These are phyloP conservation scores for Naegleria fowleri DNA, from an alignment of 208 protist species.

Conservation along the genomic window DNA sequence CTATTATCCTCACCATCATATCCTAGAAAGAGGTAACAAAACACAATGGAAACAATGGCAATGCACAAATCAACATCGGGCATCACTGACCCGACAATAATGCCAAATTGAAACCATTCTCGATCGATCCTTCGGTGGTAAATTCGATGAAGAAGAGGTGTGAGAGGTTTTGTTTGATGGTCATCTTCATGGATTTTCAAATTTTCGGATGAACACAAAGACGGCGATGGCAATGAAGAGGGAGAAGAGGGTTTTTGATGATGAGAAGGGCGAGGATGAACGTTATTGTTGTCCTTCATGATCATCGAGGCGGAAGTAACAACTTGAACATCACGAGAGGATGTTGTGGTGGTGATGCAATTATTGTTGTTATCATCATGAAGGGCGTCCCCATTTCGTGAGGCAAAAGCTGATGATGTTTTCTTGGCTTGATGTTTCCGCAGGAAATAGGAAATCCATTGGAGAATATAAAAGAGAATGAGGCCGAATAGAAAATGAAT, in stretches of 20 bases:
- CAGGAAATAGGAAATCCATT: not conserved
- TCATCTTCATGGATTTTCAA: too few relatives aligned
- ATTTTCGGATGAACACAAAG: too few relatives aligned
- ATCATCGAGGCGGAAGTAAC: too few relatives aligned
- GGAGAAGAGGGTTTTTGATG: too few relatives aligned
- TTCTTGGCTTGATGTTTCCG: not conserved
- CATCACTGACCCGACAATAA: not conserved
- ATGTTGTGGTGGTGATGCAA: not conserved
- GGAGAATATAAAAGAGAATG: not conserved
- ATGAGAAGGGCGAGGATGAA: too few relatives aligned
- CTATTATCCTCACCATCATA: not conserved
- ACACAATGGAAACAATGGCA: not conserved
- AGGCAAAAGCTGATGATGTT: not conserved
- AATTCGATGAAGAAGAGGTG: not conserved
- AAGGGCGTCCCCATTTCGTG: not conserved
- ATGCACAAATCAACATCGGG: not conserved
- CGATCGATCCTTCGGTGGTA: not conserved
- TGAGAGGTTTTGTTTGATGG: not conserved
- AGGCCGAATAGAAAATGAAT: conserved; percentile 8
- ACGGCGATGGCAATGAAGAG: too few relatives aligned
- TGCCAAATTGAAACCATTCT: not conserved
- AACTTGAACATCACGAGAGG: too few relatives aligned
- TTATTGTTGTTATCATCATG: not conserved
- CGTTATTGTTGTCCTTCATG: too few relatives aligned
- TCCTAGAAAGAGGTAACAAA: not conserved